These are phyloP conservation scores for Ogataea minuta DNA, from an alignment of 805 yeast species.

Conservation along the genomic window DNA sequence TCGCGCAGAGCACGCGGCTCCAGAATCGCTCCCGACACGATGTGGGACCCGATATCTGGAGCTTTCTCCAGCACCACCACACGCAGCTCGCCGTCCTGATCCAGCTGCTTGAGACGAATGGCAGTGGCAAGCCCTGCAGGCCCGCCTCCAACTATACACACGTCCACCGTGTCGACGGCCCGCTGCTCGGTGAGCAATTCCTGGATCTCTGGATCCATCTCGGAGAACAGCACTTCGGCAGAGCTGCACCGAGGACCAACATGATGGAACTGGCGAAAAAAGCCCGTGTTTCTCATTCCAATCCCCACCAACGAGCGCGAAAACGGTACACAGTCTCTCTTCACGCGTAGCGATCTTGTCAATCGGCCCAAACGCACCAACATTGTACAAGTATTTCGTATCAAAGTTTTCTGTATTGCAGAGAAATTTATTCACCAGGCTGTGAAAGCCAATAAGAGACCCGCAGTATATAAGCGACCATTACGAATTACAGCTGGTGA, in stretches of 20 bases:
- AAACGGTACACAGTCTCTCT: too few species aligned
- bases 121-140: slow-evolving; percentile 98
- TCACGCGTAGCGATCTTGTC: background rate
- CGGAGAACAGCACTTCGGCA: slow-evolving; percentile 26
- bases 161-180: slow-evolving; percentile 85
- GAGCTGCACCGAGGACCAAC: slow-evolving; percentile 10
- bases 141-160: slow-evolving; percentile 96
- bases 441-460: background rate
- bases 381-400: too few species aligned
- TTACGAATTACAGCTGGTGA: too few species aligned
- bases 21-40: slow-evolving; percentile 88
- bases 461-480: background rate
- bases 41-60: slow-evolving; percentile 89
- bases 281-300: background rate
- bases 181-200: slow-evolving; percentile 58
- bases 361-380: background rate
- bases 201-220: slow-evolving; percentile 42
- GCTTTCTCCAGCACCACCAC: slow-evolving; percentile 92
- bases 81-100: slow-evolving; percentile 60
- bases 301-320: background rate
- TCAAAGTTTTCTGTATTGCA: too few species aligned
- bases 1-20: slow-evolving; percentile 89
- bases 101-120: slow-evolving; percentile 81
- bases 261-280: background rate
- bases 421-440: too few species aligned